These are phyloP conservation scores for Umbilicus rupestris DNA, from an alignment of 164 flowering plant genomes.

Conservation along the genomic window DNA sequence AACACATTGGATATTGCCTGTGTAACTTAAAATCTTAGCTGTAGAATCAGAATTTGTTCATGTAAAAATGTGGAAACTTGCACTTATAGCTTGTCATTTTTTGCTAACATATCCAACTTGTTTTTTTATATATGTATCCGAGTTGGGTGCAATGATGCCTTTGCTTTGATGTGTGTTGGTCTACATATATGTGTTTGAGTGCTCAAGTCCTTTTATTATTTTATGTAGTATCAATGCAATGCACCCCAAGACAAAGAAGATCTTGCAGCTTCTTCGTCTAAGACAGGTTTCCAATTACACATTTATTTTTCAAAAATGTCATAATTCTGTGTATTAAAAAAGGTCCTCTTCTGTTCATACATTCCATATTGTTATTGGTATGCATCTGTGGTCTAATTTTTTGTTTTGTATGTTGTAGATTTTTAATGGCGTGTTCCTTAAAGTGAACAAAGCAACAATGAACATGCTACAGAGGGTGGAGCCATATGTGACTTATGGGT, in stretches of 20 bases:
- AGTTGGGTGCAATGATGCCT: no score
- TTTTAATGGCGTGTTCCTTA: conserved; percentile 56
- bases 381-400: conserved; percentile 46
- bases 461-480: conserved; percentile 58
- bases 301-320: neutral
- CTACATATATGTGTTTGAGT: neutral
- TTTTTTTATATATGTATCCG: no score
- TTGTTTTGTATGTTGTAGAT: conserved; percentile 35
- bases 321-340: no score
- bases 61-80: no score
- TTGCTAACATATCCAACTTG: no score
- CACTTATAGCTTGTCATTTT: no score
- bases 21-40: no score
- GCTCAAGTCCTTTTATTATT: neutral
- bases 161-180: no score
- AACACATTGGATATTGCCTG: no score
- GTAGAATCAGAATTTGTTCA: no score
- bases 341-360: no score
- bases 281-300: conserved; percentile 30
- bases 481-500: conserved; percentile 88
- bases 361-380: conserved; percentile 49
- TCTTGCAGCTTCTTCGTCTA: conserved; percentile 33
- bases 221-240: conserved; percentile 52
- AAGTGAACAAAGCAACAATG: conserved; percentile 41
- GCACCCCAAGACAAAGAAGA: conserved; percentile 32